phyloP scores from a whole-genome alignment of 2,329 filamentous ascomycete species.

The Sporothrix globosa region DNA sequence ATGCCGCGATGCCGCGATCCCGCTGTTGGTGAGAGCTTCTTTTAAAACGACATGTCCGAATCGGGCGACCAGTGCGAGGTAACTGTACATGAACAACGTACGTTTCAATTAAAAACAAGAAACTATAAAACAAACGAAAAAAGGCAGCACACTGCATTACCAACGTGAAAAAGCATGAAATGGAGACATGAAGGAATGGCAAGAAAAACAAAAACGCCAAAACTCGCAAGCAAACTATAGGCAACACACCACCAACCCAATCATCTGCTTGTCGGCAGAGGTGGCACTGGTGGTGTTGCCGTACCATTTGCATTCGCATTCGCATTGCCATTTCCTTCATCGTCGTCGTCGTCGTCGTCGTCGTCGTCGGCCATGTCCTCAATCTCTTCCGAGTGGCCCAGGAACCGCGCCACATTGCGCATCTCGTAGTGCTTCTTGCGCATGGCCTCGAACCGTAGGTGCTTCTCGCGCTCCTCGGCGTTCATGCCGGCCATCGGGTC shows the following conservation, averaged over 20 bases:
- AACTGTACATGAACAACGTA: too few species aligned
- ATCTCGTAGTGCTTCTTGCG: conserved; percentile 99
- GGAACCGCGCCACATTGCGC: conserved; percentile 85
- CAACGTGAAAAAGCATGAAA: too few species aligned
- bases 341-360: conserved; percentile 49
- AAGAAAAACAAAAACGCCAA: neutral
- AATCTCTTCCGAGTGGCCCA: conserved; percentile 73
- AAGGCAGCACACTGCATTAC: too few species aligned
- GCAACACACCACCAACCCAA: neutral
- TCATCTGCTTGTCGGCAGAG: conserved; percentile 8
- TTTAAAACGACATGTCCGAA: neutral
- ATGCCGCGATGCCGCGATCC: neutral
- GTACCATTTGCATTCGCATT: neutral
- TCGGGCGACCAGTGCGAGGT: conserved; percentile 11
- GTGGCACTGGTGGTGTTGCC: conserved; percentile 29
- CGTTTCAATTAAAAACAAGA: too few species aligned
- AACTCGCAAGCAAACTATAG: neutral
- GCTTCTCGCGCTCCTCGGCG: conserved; percentile 83
- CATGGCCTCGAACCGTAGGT: conserved; percentile 85
- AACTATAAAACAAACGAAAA: neutral
- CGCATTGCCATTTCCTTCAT: neutral
- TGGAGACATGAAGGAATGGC: neutral
- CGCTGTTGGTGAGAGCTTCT: neutral
- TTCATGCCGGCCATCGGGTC: conserved; percentile 58
- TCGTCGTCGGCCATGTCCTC: conserved; percentile 63